phyloP scores from a whole-genome alignment of 1,139 yeast species.

The Spencermartinsiella ligniputridi region DNA sequence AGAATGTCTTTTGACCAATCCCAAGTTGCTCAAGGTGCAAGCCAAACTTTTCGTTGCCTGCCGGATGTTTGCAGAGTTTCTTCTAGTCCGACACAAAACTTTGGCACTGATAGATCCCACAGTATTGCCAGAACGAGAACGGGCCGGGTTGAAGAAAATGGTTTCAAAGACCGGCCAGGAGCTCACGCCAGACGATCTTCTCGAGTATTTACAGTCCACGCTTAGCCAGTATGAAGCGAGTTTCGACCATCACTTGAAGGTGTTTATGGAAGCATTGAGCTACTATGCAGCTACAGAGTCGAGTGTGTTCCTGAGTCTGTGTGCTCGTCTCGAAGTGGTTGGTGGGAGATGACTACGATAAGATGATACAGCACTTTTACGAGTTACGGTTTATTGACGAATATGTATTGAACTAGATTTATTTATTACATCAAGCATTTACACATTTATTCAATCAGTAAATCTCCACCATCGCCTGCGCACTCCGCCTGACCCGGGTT shows the following conservation, averaged over 20 bases:
- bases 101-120: constrained; percentile 35
- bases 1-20: constrained; percentile 64
- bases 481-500: too few species aligned
- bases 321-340: constrained; percentile 46
- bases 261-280: constrained; percentile 51
- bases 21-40: constrained; percentile 46
- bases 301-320: constrained; percentile 49
- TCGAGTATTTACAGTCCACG: constrained; percentile 40
- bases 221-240: constrained; percentile 50
- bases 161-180: constrained; percentile 39
- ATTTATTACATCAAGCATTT: too few species aligned
- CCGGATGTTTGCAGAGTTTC: constrained; percentile 43
- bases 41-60: constrained; percentile 35
- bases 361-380: too few species aligned
- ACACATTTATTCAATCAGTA: too few species aligned
- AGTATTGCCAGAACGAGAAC: constrained; percentile 40
- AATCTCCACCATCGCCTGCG: too few species aligned
- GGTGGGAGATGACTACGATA: too few species aligned
- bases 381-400: too few species aligned
- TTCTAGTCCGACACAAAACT: constrained; percentile 6
- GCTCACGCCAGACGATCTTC: constrained; percentile 23
- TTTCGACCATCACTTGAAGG: constrained; percentile 52
- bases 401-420: too few species aligned
- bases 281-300: constrained; percentile 63
- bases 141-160: constrained; percentile 36